Evolutionary conservation across 164 flowering plant genomes (phyloP), one percentile per base, ranked within the genome.

Genomic region (Stephania yunnanensis): DNA sequence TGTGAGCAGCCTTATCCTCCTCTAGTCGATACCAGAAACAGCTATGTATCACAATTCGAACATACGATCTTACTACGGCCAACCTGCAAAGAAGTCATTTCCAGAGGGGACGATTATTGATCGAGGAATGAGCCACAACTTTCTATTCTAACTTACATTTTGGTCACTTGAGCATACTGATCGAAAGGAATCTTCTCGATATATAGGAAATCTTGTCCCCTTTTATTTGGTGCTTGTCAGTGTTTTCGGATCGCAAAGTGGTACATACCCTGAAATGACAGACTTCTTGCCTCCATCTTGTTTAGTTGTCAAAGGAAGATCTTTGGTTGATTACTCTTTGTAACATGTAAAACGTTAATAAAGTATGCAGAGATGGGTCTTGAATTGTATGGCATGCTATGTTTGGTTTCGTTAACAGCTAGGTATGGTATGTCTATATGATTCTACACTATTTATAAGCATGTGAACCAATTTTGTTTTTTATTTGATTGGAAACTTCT

Each of bases 21-120:
- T 44, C 84, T 95, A 6, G 91, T 97, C 74, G 99, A 95, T 72
- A 75, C 84, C 11, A 95, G 89, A 77, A 97, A 97, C 63, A 95
- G 97, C 87, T 93, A 92, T 67, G 97, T 95, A 2, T 89, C 99
- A 73, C 99, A 95, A 82, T 92, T 91, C 78, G 97, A 95, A 88
- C 99, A 95, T 76, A 93, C 99, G 31, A 93, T 95, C 78, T 79
- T 95, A 66, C 91, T 95, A 45, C 91, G 99, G 20, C 99, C 98
- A 6, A 95, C 98, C 58, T 93, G 98, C 89, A 95, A 95, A 80
- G 98, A 95, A 85, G 97, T 95, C 44, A 83, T 95, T 71, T 95
- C 97, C 25, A 89, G 91, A 84, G 97, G 98, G 5, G 97, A 91
- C 73, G 97, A 95, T 79, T 95, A 89, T 69, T 94, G 80, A 86